Evolutionary conservation across 345 rosid genomes (phyloP), one percentile per base, ranked within the genome.

Genomic region (Gossypium bickii): DNA sequence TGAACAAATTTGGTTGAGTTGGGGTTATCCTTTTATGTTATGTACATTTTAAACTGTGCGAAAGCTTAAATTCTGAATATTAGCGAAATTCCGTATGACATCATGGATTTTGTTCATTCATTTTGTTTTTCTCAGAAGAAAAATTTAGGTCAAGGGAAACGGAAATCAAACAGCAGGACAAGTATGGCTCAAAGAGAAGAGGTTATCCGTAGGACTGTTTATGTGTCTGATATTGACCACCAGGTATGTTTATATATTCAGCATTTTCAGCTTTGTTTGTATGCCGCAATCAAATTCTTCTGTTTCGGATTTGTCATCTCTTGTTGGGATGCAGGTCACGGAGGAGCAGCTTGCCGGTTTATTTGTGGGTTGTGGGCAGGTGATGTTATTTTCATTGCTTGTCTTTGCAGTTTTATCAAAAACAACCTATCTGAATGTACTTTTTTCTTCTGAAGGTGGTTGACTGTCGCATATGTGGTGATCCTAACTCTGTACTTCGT

Each of bases 341-440:
- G 98, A 93, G 83, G 98, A 93, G 85, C 98, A 93, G 86, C 98
- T 93, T 79, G 98, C 96, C 58, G 90, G 90, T 79, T 84, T 93
- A 62, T 93, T 93, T 82, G 82, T 93, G 11, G 56, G 58, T 71
- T 90, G 96, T 82, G 97, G 98, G 29, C 97, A 93, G 96, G 98
- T 93, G 75, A 34, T 65, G 64, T 15, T 20, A 2, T 79, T 83
- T 57, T 75, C 55, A 65, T 76, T 41, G 65, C 38, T 22, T 71
- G 64, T 67, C 22, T 51, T 52, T 58, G 29, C 4, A 0, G 68
- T 12, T 38, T 9, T 22, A 18, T 73, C 48, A 38, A 59, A 34
- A 55, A 44, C 9, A 25, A 13, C 18, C 7, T 12, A 61, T 55
- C 15, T 29, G 64, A 71, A n/a, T 51, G 9, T 63, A 9, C 25